phyloP scores from a whole-genome alignment of 1,139 yeast species.

The Debaryomyces coudertii region DNA sequence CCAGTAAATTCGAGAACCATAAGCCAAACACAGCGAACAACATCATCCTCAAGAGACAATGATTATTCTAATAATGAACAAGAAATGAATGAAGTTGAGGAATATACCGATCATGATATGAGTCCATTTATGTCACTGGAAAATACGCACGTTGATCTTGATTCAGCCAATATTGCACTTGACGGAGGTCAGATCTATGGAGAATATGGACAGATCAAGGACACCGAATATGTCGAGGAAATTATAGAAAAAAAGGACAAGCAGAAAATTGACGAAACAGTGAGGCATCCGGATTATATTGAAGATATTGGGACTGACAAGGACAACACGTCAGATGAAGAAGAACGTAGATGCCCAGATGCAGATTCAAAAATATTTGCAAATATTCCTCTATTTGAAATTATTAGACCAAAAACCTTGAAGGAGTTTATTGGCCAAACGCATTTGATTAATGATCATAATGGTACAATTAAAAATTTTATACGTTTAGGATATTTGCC shows the following conservation, averaged over 20 bases:
- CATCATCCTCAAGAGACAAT: background rate
- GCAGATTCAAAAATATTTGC: background rate
- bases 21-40: background rate
- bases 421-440: conserved; percentile 41
- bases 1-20: background rate
- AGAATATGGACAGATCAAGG: background rate
- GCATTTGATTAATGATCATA: conserved; percentile 31
- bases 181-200: background rate
- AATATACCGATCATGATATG: background rate
- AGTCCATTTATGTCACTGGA: background rate
- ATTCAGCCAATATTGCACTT: background rate
- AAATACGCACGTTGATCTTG: background rate
- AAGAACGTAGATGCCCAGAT: background rate
- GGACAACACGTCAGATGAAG: background rate
- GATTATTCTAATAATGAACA: background rate
- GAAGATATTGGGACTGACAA: conserved; percentile 1
- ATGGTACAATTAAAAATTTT: conserved; percentile 38
- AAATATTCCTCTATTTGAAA: conserved; percentile 25
- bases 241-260: background rate
- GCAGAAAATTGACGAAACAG: background rate
- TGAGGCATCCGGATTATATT: background rate
- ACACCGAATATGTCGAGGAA: background rate
- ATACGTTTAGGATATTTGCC: conserved; percentile 44
- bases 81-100: background rate
- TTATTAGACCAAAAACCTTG: conserved; percentile 32